These are phyloP conservation scores for Botrytis aclada DNA, from an alignment of 2,329 filamentous ascomycete genomes.

Conservation along the genomic window DNA sequence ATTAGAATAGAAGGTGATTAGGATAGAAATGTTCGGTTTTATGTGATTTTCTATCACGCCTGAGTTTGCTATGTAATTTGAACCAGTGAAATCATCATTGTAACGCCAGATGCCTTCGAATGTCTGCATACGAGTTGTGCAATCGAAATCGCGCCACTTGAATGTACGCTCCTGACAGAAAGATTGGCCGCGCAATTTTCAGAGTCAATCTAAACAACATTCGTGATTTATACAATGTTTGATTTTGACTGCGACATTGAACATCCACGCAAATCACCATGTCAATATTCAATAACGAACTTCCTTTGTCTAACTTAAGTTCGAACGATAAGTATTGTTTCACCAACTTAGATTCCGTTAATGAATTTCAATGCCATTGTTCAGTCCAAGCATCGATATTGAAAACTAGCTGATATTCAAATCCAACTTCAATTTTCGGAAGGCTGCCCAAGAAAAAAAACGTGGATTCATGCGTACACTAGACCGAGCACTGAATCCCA, in stretches of 20 bases:
- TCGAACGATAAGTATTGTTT: neutral
- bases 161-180: neutral
- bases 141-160: neutral
- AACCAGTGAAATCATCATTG: neutral
- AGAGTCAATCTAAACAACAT: accelerated
- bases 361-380: neutral
- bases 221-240: neutral
- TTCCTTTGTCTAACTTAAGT: accelerated
- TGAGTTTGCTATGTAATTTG: neutral
- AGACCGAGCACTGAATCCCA: neutral
- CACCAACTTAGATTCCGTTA: neutral
- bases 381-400: neutral
- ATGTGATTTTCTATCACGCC: accelerated
- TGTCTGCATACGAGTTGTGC: neutral
- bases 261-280: accelerated
- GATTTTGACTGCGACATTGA: neutral
- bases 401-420: neutral
- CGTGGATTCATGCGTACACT: neutral
- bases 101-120: neutral
- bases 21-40: neutral
- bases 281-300: neutral
- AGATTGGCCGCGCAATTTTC: neutral
- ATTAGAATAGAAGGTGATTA: neutral
- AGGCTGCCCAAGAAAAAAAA: neutral
- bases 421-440: neutral